Evolutionary conservation across 179 eudicot genomes (phyloP).

Genomic region (Spergularia azorica): DNA sequence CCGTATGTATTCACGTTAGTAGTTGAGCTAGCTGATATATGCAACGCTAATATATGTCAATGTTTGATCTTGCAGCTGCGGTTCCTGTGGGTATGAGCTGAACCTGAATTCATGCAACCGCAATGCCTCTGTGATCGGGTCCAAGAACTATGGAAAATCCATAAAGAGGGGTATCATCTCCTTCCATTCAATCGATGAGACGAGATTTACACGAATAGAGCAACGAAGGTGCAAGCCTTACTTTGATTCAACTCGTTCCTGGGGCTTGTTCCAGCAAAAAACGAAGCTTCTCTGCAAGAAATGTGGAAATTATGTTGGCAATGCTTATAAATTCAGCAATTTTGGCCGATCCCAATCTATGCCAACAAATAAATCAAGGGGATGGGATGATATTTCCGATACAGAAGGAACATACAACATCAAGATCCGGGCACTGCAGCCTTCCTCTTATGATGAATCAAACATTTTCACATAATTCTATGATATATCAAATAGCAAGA

Average conservation of each 20-base stretch:
- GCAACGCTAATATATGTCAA: too few species aligned
- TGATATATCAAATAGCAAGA: too few species aligned
- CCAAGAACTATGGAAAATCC: constrained; percentile 38
- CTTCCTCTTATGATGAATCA: constrained; percentile 33
- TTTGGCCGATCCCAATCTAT: constrained; percentile 19
- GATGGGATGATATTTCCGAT: constrained; percentile 35
- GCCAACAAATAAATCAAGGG: constrained; percentile 15
- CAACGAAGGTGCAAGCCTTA: constrained; percentile 40
- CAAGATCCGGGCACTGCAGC: constrained; percentile 42
- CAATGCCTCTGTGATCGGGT: constrained; percentile 34
- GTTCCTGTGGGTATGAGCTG: constrained; percentile 43
- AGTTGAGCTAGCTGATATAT: not conserved
- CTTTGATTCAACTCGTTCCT: constrained; percentile 36
- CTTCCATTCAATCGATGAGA: constrained; percentile 43
- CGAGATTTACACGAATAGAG: constrained; percentile 34
- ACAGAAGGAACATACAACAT: constrained; percentile 29
- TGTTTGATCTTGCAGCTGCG: constrained; percentile 35
- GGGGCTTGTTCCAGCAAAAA: constrained; percentile 37
- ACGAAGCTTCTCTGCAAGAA: constrained; percentile 42
- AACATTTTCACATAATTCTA: constrained; percentile 20
- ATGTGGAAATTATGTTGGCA: constrained; percentile 42
- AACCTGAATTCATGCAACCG: constrained; percentile 44
- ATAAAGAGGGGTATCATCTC: constrained; percentile 44
- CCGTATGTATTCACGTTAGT: not conserved
- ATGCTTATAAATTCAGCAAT: constrained; percentile 26